A percentile compares a stretch with the other conserved stretches of the same genome.
phyloP scores from a whole-genome alignment of 2,329 filamentous ascomycete genomes.

The Hymenotorrendiella dingleyae region DNA sequence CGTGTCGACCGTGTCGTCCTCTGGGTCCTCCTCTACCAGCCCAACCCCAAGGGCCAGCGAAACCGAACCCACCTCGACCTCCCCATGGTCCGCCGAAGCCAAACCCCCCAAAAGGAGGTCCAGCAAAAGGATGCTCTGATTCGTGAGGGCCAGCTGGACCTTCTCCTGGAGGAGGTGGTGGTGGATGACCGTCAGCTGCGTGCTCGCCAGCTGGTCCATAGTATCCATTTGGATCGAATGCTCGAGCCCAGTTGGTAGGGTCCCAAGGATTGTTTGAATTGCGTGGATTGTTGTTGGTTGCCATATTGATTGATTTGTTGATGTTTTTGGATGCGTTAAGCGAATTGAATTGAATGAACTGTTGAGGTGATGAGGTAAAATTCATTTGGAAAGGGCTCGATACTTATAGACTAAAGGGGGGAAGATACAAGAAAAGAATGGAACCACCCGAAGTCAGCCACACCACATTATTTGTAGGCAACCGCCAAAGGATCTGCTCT shows the following conservation, averaged over 20 bases:
- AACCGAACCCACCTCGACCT: slow-evolving; percentile 20
- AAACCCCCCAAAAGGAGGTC: slow-evolving; percentile 10
- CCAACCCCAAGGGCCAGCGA: slow-evolving; percentile 11
- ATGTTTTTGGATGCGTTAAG: slow-evolving; percentile 11
- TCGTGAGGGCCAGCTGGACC: too few relatives aligned
- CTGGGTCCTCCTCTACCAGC: slow-evolving; percentile 20
- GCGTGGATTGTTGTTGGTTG: slow-evolving; percentile 25
- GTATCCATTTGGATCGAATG: slow-evolving; percentile 23
- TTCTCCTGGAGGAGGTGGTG: slow-evolving; percentile 14
- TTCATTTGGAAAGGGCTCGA: slow-evolving; percentile 6
- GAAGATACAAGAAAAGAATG: too few relatives aligned
- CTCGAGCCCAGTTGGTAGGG: slow-evolving; percentile 28
- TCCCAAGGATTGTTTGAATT: too few relatives aligned
- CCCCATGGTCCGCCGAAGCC: slow-evolving; percentile 14
- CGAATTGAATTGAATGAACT: slow-evolving; percentile 11
- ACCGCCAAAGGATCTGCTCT: too few relatives aligned
- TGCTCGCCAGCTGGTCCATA: slow-evolving; percentile 19
- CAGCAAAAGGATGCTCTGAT: background rate
- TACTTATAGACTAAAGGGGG: too few relatives aligned
- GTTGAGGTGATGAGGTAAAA: slow-evolving; percentile 9
- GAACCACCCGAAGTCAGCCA: too few relatives aligned
- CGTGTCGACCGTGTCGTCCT: slow-evolving; percentile 17
- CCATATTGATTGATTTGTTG: slow-evolving; percentile 26
- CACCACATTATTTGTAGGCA: too few relatives aligned
- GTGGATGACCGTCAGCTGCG: slow-evolving; percentile 5